Base-by-base conservation (phyloP, 192 early-diverging fungal genomes). In the Rhizophagus sp. region DNA sequence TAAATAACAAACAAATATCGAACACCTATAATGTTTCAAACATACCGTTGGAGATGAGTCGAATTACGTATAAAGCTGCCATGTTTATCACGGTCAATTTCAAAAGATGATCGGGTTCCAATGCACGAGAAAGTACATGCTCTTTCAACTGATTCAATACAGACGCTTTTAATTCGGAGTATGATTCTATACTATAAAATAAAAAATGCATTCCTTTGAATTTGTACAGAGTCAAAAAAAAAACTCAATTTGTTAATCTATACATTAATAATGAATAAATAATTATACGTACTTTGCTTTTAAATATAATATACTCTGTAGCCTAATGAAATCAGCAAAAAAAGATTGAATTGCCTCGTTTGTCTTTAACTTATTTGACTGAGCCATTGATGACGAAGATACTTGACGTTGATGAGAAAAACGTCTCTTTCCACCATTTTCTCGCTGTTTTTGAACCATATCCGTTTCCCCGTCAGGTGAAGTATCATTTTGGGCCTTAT, bases 241-340 rank as follows among this genome's bases (percentile, higher is more conserved):
- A 36, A 36, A 36, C 34, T 36, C 13, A 52, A 52, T 52, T 52
- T 19, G 50, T 52, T 19, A 57, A 57, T 6, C 19, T 52, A 7
- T 41, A 47, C 44, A 7, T 57, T 3, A 22, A 57, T 57, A 57
- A 57, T 79, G 4, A 8, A 71, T 36, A 27, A 44, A 25, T 62
- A 76, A 81, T 61, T 81, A 79, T 24, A 79, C 80, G 8, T 82
- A 84, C 15, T 79, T 73, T 5, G 72, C 66, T 25, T 71, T 83
- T 76, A 85, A 66, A 27, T 84, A 87, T 22, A 87, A 81, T 5
- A 82, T 62, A 4, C 84, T 83, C 34, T 87, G 86, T 36, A 83
- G 62, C 63, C 79, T 33, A 69, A 87, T 78, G 47, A 87, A 87
- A 52, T 82, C 82, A 3, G 78, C 22, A 44, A 83, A 73, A 63